A percentile compares a stretch with the other conserved stretches of the same genome.
These are phyloP conservation scores for Xanthoparmelia taractica DNA, from an alignment of 495 filamentous ascomycete species.

Conservation along the genomic window DNA sequence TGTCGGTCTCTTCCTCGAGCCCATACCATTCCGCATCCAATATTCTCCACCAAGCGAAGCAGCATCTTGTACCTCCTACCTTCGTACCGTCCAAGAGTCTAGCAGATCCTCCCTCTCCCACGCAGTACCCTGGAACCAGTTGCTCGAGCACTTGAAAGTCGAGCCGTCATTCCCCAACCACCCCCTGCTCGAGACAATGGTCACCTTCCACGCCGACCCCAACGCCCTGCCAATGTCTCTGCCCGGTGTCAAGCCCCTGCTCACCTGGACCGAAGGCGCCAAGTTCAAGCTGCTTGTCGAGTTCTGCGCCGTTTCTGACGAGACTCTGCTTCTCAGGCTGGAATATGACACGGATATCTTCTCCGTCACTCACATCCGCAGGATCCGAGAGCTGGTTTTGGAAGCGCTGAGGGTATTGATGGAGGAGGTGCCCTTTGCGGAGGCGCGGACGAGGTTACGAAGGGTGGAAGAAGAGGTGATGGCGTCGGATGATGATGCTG, in stretches of 20 bases:
- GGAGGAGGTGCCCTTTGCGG: not conserved
- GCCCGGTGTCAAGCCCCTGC: not conserved
- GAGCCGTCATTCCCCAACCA: not conserved
- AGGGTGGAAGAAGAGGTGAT: too few species aligned
- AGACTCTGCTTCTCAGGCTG: not conserved
- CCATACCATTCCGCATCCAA: constrained; percentile 30
- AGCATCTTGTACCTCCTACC: not conserved
- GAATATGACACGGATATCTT: not conserved
- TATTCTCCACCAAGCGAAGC: not conserved
- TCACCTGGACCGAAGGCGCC: constrained; percentile 1
- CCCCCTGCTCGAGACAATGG: not conserved
- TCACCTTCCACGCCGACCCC: not conserved
- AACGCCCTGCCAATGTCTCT: not conserved
- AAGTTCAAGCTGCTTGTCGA: not conserved
- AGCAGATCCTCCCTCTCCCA: not conserved
- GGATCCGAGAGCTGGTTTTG: not conserved
- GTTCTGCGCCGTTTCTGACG: not conserved
- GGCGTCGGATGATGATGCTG: too few species aligned
- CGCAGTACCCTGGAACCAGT: not conserved
- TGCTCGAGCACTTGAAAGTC: not conserved
- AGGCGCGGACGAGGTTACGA: not conserved
- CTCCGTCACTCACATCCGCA: not conserved
- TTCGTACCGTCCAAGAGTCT: not conserved
- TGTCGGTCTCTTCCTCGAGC: constrained; percentile 33
- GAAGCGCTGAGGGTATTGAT: not conserved